Percentiles rank a stretch among this genome's conserved stretches.
Conservation (phyloP, 2,329 filamentous ascomycete species). For the Aspergillus sp. region DNA sequence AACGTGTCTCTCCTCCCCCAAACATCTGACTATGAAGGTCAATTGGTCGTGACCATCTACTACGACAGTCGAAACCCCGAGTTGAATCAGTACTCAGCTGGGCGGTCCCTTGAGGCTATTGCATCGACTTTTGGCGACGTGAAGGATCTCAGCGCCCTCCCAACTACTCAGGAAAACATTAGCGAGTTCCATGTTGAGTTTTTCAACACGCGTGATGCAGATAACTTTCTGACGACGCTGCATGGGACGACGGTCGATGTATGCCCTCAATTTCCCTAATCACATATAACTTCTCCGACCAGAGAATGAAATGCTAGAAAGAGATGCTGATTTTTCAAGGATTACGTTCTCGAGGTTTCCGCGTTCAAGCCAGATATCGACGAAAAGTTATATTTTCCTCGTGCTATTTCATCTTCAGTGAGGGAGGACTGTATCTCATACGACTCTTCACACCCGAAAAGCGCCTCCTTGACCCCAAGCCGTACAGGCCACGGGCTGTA, state of each 20-base stretch:
- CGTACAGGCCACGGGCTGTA: constrained; percentile 20
- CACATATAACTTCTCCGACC: not conserved
- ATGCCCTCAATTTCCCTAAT: too few species aligned
- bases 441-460: constrained; percentile 15
- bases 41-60: constrained; percentile 53
- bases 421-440: constrained; percentile 16
- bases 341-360: constrained; percentile 30
- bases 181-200: constrained; percentile 41
- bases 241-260: constrained; percentile 38
- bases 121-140: constrained; percentile 39
- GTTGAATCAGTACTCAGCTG: constrained; percentile 36
- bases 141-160: constrained; percentile 32
- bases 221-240: constrained; percentile 34
- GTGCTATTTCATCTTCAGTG: constrained; percentile 14
- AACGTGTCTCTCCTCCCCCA: constrained; percentile 25
- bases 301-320: not conserved
- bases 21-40: constrained; percentile 54
- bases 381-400: constrained; percentile 8
- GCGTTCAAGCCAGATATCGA: constrained; percentile 32
- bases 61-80: constrained; percentile 29
- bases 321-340: constrained; percentile 17
- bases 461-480: constrained; percentile 14
- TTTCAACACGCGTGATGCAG: constrained; percentile 37
- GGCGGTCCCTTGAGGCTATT: constrained; percentile 47
- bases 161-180: constrained; percentile 27